Conservation (phyloP, 1,139 yeast species). For the Yamadazyma mexicana region DNA sequence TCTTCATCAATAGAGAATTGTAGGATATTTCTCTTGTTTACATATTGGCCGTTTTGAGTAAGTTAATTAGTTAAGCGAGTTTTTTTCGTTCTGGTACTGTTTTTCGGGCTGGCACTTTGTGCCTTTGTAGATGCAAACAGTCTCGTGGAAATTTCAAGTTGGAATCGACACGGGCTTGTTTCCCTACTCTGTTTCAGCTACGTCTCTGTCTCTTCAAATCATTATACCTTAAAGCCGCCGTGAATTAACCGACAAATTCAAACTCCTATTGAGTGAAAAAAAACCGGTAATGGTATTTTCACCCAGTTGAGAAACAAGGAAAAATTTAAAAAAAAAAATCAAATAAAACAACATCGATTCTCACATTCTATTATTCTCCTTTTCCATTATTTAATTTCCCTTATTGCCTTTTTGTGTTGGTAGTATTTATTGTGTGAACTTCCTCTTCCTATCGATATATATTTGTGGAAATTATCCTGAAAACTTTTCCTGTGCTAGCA, state of each 20-base stretch:
- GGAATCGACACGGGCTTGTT: neutral
- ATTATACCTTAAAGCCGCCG: no score
- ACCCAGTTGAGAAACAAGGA: conserved; percentile 1
- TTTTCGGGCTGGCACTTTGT: neutral
- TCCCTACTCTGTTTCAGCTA: neutral
- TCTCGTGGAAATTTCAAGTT: neutral
- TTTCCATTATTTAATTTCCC: neutral
- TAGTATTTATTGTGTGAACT: neutral
- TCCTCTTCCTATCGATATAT: neutral
- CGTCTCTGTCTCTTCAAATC: no score
- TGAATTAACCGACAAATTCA: no score
- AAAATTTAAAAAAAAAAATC: neutral
- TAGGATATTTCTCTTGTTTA: neutral
- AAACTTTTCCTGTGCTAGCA: no score
- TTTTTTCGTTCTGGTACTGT: neutral
- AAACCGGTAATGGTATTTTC: neutral
- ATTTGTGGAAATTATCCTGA: neutral
- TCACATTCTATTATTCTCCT: neutral
- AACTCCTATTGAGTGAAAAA: neutral
- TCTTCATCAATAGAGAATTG: neutral
- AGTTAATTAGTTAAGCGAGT: conserved; percentile 1
- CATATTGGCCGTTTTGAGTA: neutral
- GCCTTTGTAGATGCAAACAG: no score
- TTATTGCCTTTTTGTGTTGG: neutral
- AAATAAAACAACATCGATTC: conserved; percentile 1